Percentiles rank a stretch among this genome's conserved stretches.
Evolutionary conservation across 75 land plant species (phyloP).

Genomic region (Cryptomeria japonica): DNA sequence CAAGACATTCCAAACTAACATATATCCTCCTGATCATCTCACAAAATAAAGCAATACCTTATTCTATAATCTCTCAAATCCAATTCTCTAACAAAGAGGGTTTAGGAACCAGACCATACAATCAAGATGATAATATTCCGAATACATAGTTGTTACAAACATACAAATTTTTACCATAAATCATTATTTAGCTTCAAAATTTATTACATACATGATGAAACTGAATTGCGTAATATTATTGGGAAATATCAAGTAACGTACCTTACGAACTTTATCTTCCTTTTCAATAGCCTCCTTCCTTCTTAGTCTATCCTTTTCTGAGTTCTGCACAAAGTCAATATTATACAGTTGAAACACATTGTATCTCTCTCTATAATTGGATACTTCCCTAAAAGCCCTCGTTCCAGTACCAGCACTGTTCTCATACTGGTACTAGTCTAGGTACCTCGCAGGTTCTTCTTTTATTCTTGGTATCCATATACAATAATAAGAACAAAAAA

Average conservation of each 20-base stretch:
- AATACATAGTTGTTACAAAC: not conserved
- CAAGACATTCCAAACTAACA: not conserved
- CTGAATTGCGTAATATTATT: not conserved
- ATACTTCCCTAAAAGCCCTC: too few species aligned
- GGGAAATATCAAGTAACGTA: conserved; percentile 5
- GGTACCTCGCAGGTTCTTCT: too few species aligned
- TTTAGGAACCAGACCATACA: not conserved
- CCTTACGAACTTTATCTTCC: conserved; percentile 50
- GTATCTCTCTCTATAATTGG: not conserved
- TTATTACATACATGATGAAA: not conserved
- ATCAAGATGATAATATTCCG: not conserved
- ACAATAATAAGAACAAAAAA: too few species aligned
- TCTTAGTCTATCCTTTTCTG: conserved; percentile 40
- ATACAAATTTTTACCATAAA: not conserved
- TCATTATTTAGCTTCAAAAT: not conserved
- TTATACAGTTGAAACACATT: not conserved
- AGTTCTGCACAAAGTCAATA: conserved; percentile 22
- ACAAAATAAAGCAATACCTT: not conserved
- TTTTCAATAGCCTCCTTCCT: conserved; percentile 42
- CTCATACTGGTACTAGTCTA: too few species aligned
- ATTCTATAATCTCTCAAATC: not conserved
- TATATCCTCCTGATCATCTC: not conserved
- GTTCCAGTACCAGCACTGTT: too few species aligned
- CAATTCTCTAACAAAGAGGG: not conserved
- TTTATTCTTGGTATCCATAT: too few species aligned